Percentiles rank a stretch among this genome's conserved stretches.
Conservation (phyloP, 768 basidiomycete species). For the Coprinellus aureogranulatus region DNA sequence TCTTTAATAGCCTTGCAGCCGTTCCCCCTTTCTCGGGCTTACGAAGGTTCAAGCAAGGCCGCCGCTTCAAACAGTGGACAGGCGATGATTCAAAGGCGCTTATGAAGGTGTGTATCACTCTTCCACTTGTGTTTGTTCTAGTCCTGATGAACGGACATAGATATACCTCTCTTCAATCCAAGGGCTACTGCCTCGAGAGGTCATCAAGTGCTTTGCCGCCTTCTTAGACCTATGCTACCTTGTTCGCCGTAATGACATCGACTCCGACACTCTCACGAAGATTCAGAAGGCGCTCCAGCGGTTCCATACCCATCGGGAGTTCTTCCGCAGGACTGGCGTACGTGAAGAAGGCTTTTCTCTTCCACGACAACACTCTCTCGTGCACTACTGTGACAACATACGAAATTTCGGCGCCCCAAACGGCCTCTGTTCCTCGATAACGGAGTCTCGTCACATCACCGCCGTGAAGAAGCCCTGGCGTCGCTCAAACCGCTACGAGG, state of each 20-base stretch:
- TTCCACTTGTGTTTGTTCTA: background rate
- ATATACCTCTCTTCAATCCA: constrained; percentile 20
- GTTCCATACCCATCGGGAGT: constrained; percentile 28
- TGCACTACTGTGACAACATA: constrained; percentile 18
- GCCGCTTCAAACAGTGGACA: constrained; percentile 33
- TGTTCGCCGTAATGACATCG: constrained; percentile 14
- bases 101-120: constrained; percentile 35
- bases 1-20: constrained; percentile 15
- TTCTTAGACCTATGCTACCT: constrained; percentile 35
- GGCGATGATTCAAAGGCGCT: constrained; percentile 35
- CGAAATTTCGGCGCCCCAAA: constrained; percentile 23
- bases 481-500: constrained; percentile 26
- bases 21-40: constrained; percentile 21
- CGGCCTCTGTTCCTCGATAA: constrained; percentile 31
- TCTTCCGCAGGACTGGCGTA: constrained; percentile 23
- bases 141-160: constrained; percentile 3
- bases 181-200: constrained; percentile 14
- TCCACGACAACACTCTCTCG: constrained; percentile 23
- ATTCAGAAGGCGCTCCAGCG: constrained; percentile 18
- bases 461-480: constrained; percentile 36
- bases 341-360: constrained; percentile 12
- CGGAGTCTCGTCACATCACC: constrained; percentile 30
- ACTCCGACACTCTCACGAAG: constrained; percentile 5
- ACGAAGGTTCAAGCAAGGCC: constrained; percentile 25
- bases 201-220: constrained; percentile 19